These are phyloP conservation scores for Sarocladium brachiariae DNA, from an alignment of 2,329 filamentous ascomycete genomes.

Conservation along the genomic window DNA sequence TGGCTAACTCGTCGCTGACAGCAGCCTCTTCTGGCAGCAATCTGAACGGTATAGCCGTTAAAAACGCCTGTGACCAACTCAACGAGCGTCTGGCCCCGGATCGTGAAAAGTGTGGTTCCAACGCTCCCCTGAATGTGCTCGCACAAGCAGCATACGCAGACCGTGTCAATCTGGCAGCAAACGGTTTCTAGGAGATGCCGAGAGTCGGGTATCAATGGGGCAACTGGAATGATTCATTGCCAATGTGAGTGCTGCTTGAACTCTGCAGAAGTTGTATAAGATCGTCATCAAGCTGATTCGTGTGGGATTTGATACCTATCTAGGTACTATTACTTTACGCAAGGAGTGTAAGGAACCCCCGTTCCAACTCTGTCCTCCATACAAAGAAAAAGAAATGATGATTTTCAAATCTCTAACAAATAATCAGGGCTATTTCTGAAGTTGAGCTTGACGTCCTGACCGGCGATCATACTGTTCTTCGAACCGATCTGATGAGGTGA, in stretches of 20 bases:
- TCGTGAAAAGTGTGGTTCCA: constrained; percentile 65
- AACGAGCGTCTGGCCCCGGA: constrained; percentile 77
- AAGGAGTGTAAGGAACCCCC: not conserved
- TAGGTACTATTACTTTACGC: not conserved
- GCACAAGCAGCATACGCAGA: constrained; percentile 65
- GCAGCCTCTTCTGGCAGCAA: constrained; percentile 84
- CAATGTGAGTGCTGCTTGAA: constrained; percentile 1
- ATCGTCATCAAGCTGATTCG: no score
- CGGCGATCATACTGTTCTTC: constrained; percentile 75
- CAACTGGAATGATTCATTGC: constrained; percentile 43
- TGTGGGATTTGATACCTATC: no score
- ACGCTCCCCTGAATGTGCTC: constrained; percentile 71
- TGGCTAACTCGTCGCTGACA: constrained; percentile 80
- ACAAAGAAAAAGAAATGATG: no score
- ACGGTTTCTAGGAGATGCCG: constrained; percentile 87
- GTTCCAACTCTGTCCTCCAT: no score
- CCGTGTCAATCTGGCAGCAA: constrained; percentile 80
- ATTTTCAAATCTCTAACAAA: no score
- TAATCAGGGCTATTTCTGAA: constrained; percentile 59
- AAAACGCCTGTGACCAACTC: constrained; percentile 77
- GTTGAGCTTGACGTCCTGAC: constrained; percentile 85
- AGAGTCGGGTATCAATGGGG: constrained; percentile 90
- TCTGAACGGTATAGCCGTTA: constrained; percentile 84
- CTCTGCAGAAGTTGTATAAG: no score
- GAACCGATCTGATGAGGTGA: constrained; percentile 78